These are phyloP conservation scores for Novymonas esmeraldas DNA, from an alignment of 208 protist species.

Conservation along the genomic window DNA sequence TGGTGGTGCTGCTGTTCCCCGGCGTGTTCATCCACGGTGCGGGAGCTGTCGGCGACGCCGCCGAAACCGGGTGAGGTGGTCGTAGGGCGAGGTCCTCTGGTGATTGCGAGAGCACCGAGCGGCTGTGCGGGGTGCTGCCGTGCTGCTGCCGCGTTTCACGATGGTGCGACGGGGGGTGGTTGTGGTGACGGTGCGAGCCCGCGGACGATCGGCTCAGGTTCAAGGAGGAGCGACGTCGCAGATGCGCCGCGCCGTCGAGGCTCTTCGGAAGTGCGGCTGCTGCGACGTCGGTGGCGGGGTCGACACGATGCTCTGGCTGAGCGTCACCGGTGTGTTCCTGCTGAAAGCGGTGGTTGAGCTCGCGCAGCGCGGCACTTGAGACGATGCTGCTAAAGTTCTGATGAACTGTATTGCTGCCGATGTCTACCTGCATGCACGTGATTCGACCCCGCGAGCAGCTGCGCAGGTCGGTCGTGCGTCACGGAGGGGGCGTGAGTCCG, in stretches of 20 bases:
- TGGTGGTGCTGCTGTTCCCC: neutral
- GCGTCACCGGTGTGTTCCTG: conserved; percentile 11
- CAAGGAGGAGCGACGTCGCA: conserved; percentile 2
- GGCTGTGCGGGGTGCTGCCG: conserved; percentile 13
- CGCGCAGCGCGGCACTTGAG: conserved; percentile 27
- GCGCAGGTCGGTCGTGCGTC: neutral
- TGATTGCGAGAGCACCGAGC: conserved; percentile 6
- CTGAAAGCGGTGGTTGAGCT: conserved; percentile 30
- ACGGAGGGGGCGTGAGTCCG: too few species aligned
- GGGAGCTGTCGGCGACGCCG: neutral
- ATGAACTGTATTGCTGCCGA: conserved; percentile 53
- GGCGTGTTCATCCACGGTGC: conserved; percentile 1
- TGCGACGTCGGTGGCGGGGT: conserved; percentile 11
- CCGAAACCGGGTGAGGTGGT: neutral
- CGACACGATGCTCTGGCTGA: conserved; percentile 6
- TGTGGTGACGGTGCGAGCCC: too few species aligned
- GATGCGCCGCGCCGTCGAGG: neutral
- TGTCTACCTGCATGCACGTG: conserved; percentile 53
- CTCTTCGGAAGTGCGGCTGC: neutral
- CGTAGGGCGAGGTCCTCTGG: conserved; percentile 5
- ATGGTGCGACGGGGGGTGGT: neutral
- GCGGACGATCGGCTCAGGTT: conserved; percentile 23
- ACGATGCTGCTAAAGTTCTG: conserved; percentile 42
- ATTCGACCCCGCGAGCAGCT: neutral
- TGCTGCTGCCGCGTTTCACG: conserved; percentile 5